phyloP scores from a whole-genome alignment of 2,329 filamentous ascomycete genomes.

The Mycocentrospora acerina region DNA sequence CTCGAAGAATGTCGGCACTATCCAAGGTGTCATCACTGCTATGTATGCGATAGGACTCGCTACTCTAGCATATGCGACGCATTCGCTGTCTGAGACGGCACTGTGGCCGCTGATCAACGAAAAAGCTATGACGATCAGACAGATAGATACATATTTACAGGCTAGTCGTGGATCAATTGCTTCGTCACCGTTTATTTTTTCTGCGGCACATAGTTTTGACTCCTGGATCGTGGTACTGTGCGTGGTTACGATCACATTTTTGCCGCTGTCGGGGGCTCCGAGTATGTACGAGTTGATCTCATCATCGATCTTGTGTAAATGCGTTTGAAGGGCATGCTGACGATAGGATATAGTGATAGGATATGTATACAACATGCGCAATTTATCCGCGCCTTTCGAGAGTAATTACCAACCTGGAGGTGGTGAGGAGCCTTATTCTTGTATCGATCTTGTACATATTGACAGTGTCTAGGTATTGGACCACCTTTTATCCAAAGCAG shows the following conservation, averaged over 20 bases:
- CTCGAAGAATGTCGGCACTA: background rate
- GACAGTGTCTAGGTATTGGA: too few species aligned
- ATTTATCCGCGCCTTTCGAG: background rate
- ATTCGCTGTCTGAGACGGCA: conserved; percentile 8
- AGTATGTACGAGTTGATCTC: too few species aligned
- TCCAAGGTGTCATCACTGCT: conserved; percentile 6
- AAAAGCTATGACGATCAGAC: conserved; percentile 2
- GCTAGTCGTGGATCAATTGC: conserved; percentile 4
- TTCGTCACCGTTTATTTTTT: background rate
- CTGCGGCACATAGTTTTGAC: background rate
- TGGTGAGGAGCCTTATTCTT: too few species aligned
- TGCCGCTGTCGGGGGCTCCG: background rate
- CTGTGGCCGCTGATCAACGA: conserved; percentile 10
- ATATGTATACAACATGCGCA: background rate
- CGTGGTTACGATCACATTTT: background rate
- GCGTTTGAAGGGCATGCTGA: too few species aligned
- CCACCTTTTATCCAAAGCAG: background rate
- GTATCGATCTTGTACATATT: too few species aligned
- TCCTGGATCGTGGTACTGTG: background rate
- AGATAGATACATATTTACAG: conserved; percentile 1
- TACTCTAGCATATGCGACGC: conserved; percentile 4
- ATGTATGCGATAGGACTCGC: conserved; percentile 8
- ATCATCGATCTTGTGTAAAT: too few species aligned
- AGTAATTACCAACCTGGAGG: background rate
- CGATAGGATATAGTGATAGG: too few species aligned